phyloP scores from a whole-genome alignment of 441 rosid genomes.

The Iberis amara region DNA sequence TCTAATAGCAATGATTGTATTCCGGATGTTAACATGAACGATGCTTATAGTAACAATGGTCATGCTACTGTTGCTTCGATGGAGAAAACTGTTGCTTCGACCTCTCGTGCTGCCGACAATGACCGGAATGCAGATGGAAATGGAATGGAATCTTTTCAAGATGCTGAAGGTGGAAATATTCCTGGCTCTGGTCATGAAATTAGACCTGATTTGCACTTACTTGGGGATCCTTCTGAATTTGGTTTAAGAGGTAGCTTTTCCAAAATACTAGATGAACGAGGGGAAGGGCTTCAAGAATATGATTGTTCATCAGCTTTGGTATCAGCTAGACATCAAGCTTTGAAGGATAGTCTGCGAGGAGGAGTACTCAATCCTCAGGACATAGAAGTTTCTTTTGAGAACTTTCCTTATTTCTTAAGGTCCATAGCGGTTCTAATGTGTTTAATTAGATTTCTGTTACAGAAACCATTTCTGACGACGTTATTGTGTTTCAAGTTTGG shows the following conservation, averaged over 20 bases:
- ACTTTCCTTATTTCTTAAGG: conserved; percentile 87
- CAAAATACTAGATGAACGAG: conserved; percentile 53
- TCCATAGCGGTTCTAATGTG: conserved; percentile 16
- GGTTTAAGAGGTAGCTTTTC: conserved; percentile 47
- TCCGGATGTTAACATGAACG: conserved; percentile 63
- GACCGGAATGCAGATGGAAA: conserved; percentile 40
- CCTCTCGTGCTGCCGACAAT: conserved; percentile 45
- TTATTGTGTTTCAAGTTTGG: conserved; percentile 9
- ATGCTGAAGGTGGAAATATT: conserved; percentile 42
- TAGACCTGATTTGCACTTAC: conserved; percentile 54
- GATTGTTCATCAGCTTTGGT: conserved; percentile 38
- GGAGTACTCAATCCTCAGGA: conserved; percentile 57
- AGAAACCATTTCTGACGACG: background rate
- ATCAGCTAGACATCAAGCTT: conserved; percentile 59
- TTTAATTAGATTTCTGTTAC: background rate
- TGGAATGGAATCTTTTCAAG: conserved; percentile 45
- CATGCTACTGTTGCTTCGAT: conserved; percentile 38
- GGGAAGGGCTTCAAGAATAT: conserved; percentile 34
- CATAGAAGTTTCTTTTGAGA: conserved; percentile 66
- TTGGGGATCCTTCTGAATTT: conserved; percentile 47
- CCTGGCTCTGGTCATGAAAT: conserved; percentile 51
- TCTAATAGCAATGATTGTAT: conserved; percentile 47
- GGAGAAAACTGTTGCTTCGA: conserved; percentile 44
- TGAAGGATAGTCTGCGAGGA: conserved; percentile 54
- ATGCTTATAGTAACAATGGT: conserved; percentile 46